Conservation (phyloP, 257 asterid genomes). For the Perilla frutescens region DNA sequence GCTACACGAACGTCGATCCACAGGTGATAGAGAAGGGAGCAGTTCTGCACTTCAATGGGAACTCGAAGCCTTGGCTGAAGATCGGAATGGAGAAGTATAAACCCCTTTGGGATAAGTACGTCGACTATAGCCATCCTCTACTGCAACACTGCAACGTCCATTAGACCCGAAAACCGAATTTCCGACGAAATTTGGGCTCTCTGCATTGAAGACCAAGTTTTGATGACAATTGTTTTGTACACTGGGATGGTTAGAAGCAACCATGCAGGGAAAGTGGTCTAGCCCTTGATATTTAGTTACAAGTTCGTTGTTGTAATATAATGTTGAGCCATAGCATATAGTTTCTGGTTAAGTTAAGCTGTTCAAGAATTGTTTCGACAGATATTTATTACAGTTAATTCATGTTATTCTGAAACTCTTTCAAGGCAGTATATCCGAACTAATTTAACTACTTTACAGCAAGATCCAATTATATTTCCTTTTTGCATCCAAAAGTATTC, state of each 20-base stretch:
- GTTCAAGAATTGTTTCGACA: conserved; percentile 22
- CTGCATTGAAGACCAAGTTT: conserved; percentile 17
- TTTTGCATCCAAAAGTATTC: too few relatives aligned
- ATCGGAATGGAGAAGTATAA: conserved; percentile 73
- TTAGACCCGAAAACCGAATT: conserved; percentile 11
- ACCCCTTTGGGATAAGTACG: conserved; percentile 64
- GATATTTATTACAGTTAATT: conserved; percentile 28
- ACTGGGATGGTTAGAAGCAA: conserved; percentile 33
- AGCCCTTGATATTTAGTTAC: conserved; percentile 28
- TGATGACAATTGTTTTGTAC: conserved; percentile 41
- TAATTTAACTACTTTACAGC: too few relatives aligned
- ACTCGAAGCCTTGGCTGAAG: conserved; percentile 75
- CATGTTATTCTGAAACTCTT: conserved; percentile 12
- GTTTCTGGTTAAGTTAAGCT: conserved; percentile 37
- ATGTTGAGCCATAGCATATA: conserved; percentile 35
- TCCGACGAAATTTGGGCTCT: neutral
- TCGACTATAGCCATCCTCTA: conserved; percentile 61
- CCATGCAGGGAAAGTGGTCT: conserved; percentile 29
- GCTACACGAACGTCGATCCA: conserved; percentile 61
- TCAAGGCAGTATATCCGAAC: neutral
- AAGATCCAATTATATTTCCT: too few relatives aligned
- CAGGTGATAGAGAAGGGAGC: conserved; percentile 65
- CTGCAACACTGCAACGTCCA: conserved; percentile 65
- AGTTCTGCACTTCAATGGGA: conserved; percentile 72
- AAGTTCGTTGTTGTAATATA: conserved; percentile 43